These are phyloP conservation scores for Alternaria burnsii DNA, from an alignment of 2,329 filamentous ascomycete species.

Conservation along the genomic window DNA sequence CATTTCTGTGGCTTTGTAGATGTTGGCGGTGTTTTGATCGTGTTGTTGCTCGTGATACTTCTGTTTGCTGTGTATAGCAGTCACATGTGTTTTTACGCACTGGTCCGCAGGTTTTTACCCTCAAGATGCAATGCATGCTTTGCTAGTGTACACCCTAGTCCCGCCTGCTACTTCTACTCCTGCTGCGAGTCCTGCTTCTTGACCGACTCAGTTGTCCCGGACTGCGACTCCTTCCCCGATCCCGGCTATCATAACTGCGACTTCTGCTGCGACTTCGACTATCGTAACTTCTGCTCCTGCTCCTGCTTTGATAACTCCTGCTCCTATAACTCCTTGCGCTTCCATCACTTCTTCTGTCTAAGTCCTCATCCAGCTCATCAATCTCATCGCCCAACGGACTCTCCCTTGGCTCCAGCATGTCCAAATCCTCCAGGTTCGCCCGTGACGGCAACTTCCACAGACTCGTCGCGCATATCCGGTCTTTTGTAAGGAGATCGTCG, in stretches of 20 bases:
- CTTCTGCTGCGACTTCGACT: conserved; percentile 28
- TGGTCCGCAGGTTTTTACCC: too few species aligned
- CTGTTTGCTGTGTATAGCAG: too few species aligned
- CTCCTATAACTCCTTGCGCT: conserved; percentile 25
- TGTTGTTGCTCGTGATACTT: too few species aligned
- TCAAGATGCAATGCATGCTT: too few species aligned
- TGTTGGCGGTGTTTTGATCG: too few species aligned
- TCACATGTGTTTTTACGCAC: too few species aligned
- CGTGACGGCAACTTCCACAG: conserved; percentile 89
- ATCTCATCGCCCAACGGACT: conserved; percentile 82
- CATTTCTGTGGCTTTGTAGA: too few species aligned
- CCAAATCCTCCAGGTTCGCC: conserved; percentile 85
- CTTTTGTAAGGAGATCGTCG: conserved; percentile 88
- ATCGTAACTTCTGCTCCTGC: conserved; percentile 26
- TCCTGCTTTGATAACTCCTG: conserved; percentile 21
- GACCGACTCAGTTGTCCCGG: conserved; percentile 4
- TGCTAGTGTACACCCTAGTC: not conserved
- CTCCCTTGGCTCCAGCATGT: conserved; percentile 82
- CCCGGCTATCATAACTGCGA: conserved; percentile 17
- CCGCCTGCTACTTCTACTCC: conserved; percentile 5
- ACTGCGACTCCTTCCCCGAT: conserved; percentile 13
- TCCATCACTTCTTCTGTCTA: conserved; percentile 21
- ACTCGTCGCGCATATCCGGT: conserved; percentile 88
- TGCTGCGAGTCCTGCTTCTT: conserved; percentile 7
- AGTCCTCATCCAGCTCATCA: conserved; percentile 61